phyloP scores from a whole-genome alignment of 768 basidiomycete species.

The Termitomyces sp. region DNA sequence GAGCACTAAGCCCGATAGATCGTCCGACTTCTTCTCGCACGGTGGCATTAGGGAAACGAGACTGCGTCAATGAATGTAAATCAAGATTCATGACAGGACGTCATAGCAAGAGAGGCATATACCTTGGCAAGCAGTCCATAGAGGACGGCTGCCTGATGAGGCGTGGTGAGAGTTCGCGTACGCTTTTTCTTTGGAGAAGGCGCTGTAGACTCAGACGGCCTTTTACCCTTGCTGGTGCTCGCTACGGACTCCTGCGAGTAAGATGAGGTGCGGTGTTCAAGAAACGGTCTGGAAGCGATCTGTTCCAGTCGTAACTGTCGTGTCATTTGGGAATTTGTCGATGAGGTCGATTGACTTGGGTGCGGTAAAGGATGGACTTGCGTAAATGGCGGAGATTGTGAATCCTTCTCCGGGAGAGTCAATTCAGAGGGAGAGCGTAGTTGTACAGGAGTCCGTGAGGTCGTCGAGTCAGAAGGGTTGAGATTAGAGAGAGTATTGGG shows the following conservation, averaged over 20 bases:
- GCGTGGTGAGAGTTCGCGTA: constrained; percentile 79
- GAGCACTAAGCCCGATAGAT: constrained; percentile 81
- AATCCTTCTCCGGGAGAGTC: constrained; percentile 17
- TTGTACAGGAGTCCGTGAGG: constrained; percentile 37
- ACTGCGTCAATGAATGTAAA: constrained; percentile 36
- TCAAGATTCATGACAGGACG: not conserved
- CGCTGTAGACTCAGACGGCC: constrained; percentile 26
- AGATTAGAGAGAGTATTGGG: constrained; percentile 33
- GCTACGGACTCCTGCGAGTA: constrained; percentile 54
- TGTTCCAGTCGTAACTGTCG: constrained; percentile 35
- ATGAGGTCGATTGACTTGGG: constrained; percentile 1
- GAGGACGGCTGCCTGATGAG: constrained; percentile 83
- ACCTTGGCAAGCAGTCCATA: constrained; percentile 86
- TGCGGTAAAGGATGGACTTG: constrained; percentile 23
- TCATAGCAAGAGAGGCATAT: constrained; percentile 7
- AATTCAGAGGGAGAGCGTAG: constrained; percentile 24
- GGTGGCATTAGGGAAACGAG: constrained; percentile 83
- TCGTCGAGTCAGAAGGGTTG: constrained; percentile 27
- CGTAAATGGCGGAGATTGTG: constrained; percentile 16
- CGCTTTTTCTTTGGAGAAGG: constrained; percentile 72
- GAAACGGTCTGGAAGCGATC: constrained; percentile 15
- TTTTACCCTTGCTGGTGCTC: constrained; percentile 52
- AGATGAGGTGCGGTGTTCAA: constrained; percentile 35
- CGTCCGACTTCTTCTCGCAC: constrained; percentile 86
- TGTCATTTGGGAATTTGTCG: constrained; percentile 33